Evolutionary conservation across 2,329 filamentous ascomycete species (phyloP), one percentile per base, ranked within the genome.

Genomic region (Aschersonia sp.): DNA sequence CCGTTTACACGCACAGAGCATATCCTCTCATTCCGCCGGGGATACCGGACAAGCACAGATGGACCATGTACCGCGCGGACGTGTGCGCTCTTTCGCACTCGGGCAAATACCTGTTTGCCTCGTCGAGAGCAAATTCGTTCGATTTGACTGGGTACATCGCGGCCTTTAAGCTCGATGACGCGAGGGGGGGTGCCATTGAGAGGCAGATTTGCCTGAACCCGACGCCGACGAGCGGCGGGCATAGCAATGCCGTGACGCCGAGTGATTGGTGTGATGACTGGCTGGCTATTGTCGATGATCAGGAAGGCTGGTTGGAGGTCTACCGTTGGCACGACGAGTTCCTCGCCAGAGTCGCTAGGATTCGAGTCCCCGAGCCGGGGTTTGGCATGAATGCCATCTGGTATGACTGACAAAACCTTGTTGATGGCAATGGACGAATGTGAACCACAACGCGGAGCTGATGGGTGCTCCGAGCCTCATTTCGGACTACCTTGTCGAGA

Each of bases 361-460:
- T 85, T 52, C 79, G 86, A 55, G 81, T 94, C 39, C 79, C 81
- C 5, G 87, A 94, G 68, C 85, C 84, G n/a, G 87, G 87, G 1
- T 94, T 94, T 62, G 87, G 87, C 2, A 94, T 94, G 87, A 94
- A 94, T 66, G 87, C 87, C n/a, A 88, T 94, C 52, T 94, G 87
- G 87, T 49, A 49, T 14, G 47, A 49, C 31, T 49, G 35, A 35
- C 9, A 35, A 12, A 30, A 14, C 40, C 40, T 12, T 37, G 8
- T 37, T 3, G 8, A 4, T 1, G 12, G 12, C 22, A 22, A 22
- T 22, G 22, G 4, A 22, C 4, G 22, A 22, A 22, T 22, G 22
- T 22, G 4, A 22, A 22, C 22, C 22, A 4, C 22, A 22, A 22
- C 22, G 22, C 22, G 22, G 22, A 22, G 22, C 22, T 22, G 22